Conservation (phyloP, 495 filamentous ascomycete genomes). For the Penicillium silybi region DNA sequence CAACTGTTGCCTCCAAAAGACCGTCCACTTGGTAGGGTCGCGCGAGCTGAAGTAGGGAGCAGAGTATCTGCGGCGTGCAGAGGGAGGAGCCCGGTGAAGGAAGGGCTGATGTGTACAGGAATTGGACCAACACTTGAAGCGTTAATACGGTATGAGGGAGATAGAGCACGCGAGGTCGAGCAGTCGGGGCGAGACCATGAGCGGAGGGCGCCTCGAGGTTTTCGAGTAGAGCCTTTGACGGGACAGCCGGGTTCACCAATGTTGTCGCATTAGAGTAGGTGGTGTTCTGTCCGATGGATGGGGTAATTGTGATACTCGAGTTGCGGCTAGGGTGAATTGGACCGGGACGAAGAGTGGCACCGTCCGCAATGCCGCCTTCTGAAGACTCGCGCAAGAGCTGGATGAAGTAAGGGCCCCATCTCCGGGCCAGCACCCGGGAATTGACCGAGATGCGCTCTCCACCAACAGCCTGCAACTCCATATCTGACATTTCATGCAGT, state of each 20-base stretch:
- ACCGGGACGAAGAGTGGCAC: slow-evolving; percentile 50
- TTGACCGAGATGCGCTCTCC: slow-evolving; percentile 93
- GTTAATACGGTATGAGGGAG: slow-evolving; percentile 90
- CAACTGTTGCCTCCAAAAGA: slow-evolving; percentile 84
- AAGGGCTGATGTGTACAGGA: slow-evolving; percentile 85
- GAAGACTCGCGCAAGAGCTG: slow-evolving; percentile 77
- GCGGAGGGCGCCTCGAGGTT: slow-evolving; percentile 43
- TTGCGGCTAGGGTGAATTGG: slow-evolving; percentile 54
- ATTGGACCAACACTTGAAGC: slow-evolving; percentile 81
- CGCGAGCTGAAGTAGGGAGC: slow-evolving; percentile 89
- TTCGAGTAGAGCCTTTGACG: slow-evolving; percentile 43
- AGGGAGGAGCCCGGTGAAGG: slow-evolving; percentile 69
- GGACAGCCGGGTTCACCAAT: slow-evolving; percentile 46
- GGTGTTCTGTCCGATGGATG: slow-evolving; percentile 58
- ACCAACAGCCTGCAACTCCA: slow-evolving; percentile 88
- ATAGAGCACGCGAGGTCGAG: slow-evolving; percentile 80
- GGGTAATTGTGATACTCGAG: slow-evolving; percentile 83
- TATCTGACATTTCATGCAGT: slow-evolving; percentile 85
- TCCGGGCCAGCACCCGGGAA: slow-evolving; percentile 75
- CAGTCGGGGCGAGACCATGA: slow-evolving; percentile 59
- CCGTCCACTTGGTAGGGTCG: slow-evolving; percentile 92
- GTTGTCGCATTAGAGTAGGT: slow-evolving; percentile 58
- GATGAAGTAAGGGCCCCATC: slow-evolving; percentile 95
- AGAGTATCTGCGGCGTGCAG: slow-evolving; percentile 94
- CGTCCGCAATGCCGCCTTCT: slow-evolving; percentile 43